Evolutionary conservation across 306 rosid genomes (phyloP).

Genomic region (Urtica urens): DNA sequence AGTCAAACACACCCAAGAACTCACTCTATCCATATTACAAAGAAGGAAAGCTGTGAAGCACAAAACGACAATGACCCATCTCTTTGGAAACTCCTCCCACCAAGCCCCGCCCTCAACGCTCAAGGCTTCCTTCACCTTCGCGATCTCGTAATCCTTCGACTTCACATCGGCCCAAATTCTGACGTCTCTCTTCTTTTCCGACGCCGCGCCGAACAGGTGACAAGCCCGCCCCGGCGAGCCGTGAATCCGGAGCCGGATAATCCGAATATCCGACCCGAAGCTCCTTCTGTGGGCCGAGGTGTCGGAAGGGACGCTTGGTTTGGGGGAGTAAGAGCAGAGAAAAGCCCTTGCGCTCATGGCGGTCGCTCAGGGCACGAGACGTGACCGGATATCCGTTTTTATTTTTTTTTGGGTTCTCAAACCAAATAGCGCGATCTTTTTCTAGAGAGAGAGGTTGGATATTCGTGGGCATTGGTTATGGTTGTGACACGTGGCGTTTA

Average conservation of each 20-base stretch:
- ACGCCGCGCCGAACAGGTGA: conserved; percentile 11
- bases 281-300: conserved; percentile 16
- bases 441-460: conserved; percentile 19
- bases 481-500: conserved; percentile 45
- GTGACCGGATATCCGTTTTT: no score
- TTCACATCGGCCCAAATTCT: conserved; percentile 55
- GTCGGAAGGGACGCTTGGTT: conserved; percentile 22
- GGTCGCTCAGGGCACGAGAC: background rate
- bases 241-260: conserved; percentile 9
- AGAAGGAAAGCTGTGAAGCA: conserved; percentile 91
- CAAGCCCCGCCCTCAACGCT: conserved; percentile 38
- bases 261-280: conserved; percentile 1
- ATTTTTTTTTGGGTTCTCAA: no score
- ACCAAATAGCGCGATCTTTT: background rate
- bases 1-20: background rate
- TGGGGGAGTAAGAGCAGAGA: conserved; percentile 40
- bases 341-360: conserved; percentile 64
- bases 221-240: conserved; percentile 9
- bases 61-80: conserved; percentile 89
- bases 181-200: conserved; percentile 22
- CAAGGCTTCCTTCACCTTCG: conserved; percentile 20
- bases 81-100: conserved; percentile 71
- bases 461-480: conserved; percentile 35
- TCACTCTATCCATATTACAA: conserved; percentile 96
- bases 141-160: conserved; percentile 37